Percentiles rank a stretch among this genome's conserved stretches.
Evolutionary conservation across 805 yeast species (phyloP).

Genomic region (Brettanomyces nanus): DNA sequence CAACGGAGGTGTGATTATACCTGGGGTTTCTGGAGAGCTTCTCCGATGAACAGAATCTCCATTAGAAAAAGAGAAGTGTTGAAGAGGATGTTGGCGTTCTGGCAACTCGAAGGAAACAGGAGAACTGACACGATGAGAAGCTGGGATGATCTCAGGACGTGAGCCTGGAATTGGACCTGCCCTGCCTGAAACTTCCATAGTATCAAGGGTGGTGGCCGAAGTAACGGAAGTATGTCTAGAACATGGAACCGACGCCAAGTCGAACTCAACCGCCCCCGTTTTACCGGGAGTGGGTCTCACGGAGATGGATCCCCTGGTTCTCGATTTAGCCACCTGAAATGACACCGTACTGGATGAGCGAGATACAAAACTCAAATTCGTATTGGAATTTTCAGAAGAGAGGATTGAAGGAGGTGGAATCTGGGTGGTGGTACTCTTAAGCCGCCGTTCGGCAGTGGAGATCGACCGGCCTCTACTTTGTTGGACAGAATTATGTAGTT

Average conservation of each 20-base stretch:
- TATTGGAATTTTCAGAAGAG: conserved; percentile 3
- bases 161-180: not conserved
- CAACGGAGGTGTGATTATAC: not conserved
- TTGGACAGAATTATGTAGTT: not conserved
- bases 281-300: conserved; percentile 34
- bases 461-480: not conserved
- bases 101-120: conserved; percentile 15
- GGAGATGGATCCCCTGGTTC: conserved; percentile 52
- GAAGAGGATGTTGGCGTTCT: conserved; percentile 13
- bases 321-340: conserved; percentile 36
- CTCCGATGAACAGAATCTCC: conserved; percentile 17
- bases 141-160: not conserved
- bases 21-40: not conserved
- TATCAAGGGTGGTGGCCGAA: not conserved
- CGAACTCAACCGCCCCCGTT: not conserved
- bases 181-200: not conserved
- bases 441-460: not conserved
- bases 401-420: conserved; percentile 4
- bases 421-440: too few species aligned
- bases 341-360: conserved; percentile 27
- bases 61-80: conserved; percentile 12
- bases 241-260: not conserved
- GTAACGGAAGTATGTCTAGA: not conserved
- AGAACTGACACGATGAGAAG: conserved; percentile 9
- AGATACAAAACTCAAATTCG: conserved; percentile 6